Evolutionary conservation across 768 basidiomycete species (phyloP).

Genomic region (Lactarius sanguifluus): DNA sequence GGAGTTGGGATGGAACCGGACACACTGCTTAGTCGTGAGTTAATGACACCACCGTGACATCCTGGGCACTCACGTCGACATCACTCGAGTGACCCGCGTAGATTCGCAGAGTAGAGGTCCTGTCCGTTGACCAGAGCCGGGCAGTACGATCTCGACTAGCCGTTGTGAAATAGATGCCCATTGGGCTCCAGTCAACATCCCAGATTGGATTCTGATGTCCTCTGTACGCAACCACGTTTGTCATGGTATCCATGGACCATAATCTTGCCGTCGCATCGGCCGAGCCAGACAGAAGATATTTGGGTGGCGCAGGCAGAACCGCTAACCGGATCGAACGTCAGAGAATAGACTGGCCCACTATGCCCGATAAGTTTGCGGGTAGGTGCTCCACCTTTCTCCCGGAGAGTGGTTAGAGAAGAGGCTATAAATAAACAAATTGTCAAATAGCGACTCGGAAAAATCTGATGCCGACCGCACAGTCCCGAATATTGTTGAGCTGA

Average conservation of each 20-base stretch:
- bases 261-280: slow-evolving; percentile 88
- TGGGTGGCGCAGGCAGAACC: slow-evolving; percentile 86
- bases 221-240: slow-evolving; percentile 89
- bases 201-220: slow-evolving; percentile 98
- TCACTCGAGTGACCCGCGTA: slow-evolving; percentile 97
- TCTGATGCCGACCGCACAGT: slow-evolving; percentile 50
- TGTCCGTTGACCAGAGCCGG: slow-evolving; percentile 93
- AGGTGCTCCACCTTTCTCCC: slow-evolving; percentile 77
- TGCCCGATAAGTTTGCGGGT: slow-evolving; percentile 97
- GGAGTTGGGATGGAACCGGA: slow-evolving; percentile 97
- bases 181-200: slow-evolving; percentile 99
- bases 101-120: slow-evolving; percentile 79
- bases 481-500: slow-evolving; percentile 59
- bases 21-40: slow-evolving; percentile 56
- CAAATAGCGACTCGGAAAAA: slow-evolving; percentile 2
- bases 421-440: slow-evolving; percentile 40
- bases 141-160: slow-evolving; percentile 94
- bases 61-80: slow-evolving; percentile 77
- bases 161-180: slow-evolving; percentile 98
- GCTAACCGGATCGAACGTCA: slow-evolving; percentile 88
- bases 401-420: slow-evolving; percentile 58
- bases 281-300: slow-evolving; percentile 86
- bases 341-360: slow-evolving; percentile 93
- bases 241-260: slow-evolving; percentile 95
- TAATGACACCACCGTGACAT: slow-evolving; percentile 4